Conservation (phyloP, 805 yeast species). For the Barnettozyma siamensis region DNA sequence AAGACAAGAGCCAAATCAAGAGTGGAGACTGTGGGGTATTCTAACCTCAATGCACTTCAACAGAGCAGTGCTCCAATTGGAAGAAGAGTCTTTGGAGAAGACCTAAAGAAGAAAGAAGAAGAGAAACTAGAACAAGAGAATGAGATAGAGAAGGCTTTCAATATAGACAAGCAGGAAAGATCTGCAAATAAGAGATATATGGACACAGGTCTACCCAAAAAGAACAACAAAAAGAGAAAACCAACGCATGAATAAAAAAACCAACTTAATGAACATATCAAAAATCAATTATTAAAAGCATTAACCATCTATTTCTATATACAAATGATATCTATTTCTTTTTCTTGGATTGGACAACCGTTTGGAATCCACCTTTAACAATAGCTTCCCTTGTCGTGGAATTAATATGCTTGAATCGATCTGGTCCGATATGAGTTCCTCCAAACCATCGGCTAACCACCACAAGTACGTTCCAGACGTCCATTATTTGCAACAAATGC, state of each 20-base stretch:
- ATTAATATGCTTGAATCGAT: constrained; percentile 89
- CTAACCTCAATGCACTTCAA: constrained; percentile 30
- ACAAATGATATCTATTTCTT: constrained; percentile 23
- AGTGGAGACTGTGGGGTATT: constrained; percentile 36
- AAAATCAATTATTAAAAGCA: no score
- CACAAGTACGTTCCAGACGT: constrained; percentile 78
- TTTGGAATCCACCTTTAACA: constrained; percentile 48
- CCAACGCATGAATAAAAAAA: constrained; percentile 6
- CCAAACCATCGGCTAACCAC: constrained; percentile 85
- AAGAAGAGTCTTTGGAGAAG: constrained; percentile 26
- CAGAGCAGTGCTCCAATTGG: constrained; percentile 18
- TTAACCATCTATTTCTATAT: neutral
- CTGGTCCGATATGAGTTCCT: constrained; percentile 88
- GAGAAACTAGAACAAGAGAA: constrained; percentile 9
- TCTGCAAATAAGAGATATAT: constrained; percentile 6
- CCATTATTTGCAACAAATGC: constrained; percentile 69
- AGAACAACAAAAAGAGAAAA: constrained; percentile 18
- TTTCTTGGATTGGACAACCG: constrained; percentile 17
- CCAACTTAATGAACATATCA: neutral
- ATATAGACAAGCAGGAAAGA: constrained; percentile 15
- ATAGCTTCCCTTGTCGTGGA: constrained; percentile 84
- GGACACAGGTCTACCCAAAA: constrained; percentile 10
- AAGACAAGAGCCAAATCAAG: constrained; percentile 25
- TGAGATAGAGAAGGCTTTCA: constrained; percentile 11
- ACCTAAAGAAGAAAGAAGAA: constrained; percentile 15